Evolutionary conservation across 257 asterid genomes (phyloP).

Genomic region (Echium plantagineum): DNA sequence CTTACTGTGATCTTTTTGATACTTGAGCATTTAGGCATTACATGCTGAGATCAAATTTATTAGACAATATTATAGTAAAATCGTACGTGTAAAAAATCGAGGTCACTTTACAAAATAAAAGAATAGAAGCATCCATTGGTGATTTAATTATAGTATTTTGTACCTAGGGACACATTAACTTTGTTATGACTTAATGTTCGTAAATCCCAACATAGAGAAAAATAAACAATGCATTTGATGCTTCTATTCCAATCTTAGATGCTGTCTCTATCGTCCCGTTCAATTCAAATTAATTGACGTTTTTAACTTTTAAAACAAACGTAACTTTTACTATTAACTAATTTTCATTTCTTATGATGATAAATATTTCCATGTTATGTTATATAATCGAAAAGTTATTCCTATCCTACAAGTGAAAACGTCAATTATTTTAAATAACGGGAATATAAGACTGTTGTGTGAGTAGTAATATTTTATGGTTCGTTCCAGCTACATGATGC

Average conservation of each 20-base stretch:
- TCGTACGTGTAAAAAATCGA: constrained; percentile 30
- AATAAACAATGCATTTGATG: constrained; percentile 45
- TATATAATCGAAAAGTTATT: too few species aligned
- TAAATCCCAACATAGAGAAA: constrained; percentile 26
- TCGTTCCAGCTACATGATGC: constrained; percentile 48
- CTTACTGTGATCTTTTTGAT: constrained; percentile 10
- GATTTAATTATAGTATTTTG: constrained; percentile 13
- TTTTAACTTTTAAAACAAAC: too few species aligned
- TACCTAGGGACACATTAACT: constrained; percentile 74
- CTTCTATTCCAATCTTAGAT: constrained; percentile 71
- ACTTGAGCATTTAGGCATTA: too few species aligned
- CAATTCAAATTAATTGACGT: background rate
- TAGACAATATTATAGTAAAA: constrained; percentile 14
- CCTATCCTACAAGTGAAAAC: too few species aligned
- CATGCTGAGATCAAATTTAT: background rate
- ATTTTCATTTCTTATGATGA: too few species aligned
- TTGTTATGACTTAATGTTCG: constrained; percentile 44
- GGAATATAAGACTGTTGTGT: constrained; percentile 5
- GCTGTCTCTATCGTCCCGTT: constrained; percentile 22
- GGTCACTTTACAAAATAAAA: constrained; percentile 7
- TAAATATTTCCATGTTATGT: too few species aligned
- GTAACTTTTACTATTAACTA: too few species aligned
- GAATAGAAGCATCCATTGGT: constrained; percentile 51
- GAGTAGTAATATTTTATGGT: constrained; percentile 27
- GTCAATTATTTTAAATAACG: background rate